Base-by-base conservation (phyloP, 2,329 filamentous ascomycete genomes). In the Phaeoacremonium minimum region DNA sequence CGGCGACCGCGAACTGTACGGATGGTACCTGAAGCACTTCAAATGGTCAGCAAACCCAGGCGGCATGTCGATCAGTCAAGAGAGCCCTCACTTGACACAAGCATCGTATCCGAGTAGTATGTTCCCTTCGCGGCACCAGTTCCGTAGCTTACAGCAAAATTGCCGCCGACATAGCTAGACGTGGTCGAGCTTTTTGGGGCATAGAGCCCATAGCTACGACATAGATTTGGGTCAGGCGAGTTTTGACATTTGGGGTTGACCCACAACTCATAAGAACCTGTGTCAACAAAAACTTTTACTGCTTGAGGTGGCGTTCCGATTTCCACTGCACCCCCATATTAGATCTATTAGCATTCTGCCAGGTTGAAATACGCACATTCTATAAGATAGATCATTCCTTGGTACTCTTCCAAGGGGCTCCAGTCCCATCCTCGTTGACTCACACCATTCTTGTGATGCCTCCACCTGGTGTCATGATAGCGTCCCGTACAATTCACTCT, bases 181-280 rank as follows among this genome's bases (percentile, higher is more conserved):
- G 58, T 57, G 19, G 47, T 50, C 6, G 58, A 62, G 35, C 45
- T 42, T 6, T 40, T 42, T 2, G 58, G 58, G 32, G 55, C 52
- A 32, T 62, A 61, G 33, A 45, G 50, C n/a, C 58, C 57, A 30
- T 56, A 55, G 29, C 44, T 52, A 37, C 46, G 45, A 38, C 58
- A 61, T 13, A 58, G 51, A 2, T 42, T 29, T 7, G 40, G 40
- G 22, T 58, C 57, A 5, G 56, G 53, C 14, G 58, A 57, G 11
- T 49, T 52, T 7, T 41, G 44, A 41, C 60, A 64, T 14, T 50
- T 48, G 4, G 60, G 61, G 32, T 63, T 56, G 5, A 64, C 55
- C 46, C 60, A 60, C 17, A 61, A 48, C 35, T 61, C 57, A 33
- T 53, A 60, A 1, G 60, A 64, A 6, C 60, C 61, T 3, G 61